Evolutionary conservation across 805 yeast genomes (phyloP), one percentile per base, ranked within the genome.

Genomic region (Ogataea chonburiensis): DNA sequence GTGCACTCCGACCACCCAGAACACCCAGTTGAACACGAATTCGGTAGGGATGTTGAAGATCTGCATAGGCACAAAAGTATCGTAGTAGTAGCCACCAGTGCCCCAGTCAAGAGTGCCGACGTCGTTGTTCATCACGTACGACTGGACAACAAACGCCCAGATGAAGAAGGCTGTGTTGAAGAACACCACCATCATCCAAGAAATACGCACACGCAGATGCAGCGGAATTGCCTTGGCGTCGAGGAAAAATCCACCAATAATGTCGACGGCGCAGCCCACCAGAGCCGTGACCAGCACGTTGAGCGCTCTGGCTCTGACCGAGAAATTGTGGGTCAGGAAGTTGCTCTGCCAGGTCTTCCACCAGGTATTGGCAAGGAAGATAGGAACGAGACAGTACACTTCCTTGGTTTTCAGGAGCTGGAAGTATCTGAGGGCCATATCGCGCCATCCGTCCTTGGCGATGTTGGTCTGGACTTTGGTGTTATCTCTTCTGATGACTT

Each of bases 401-500:
- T 54, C 55, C 16, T 42, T 46, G 24, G 38, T 47, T 17, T 12
- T 40, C 13, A 41, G 22, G 4, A 50, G 45, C 16, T 27, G 32
- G 4, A 23, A 15, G 14, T 42, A 38, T 3, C 29, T 32, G 5
- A 9, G 16, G 8, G 37, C 8, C 33, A 42, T 38, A 11, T 34
- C 20, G 22, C 31, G 40, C 17, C 29, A 17, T 2, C 51, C 10
- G 11, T 42, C 38, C 3, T 43, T 22, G 16, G 37, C 32, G 8
- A 28, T 19, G 34, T 43, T 43, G 5, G 47, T 20, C 14, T 22
- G 30, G 8, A 43, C 28, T 16, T 28, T 38, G 10, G 38, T 44
- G 2, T 62, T 62, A 41, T 61, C 64, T 6, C 35, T 34, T 31
- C 65, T 52, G 12, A 52, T 47, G 3, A 62, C 37, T 25, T 55